Base-by-base conservation (phyloP, 257 asterid genomes). In the Mitragyna speciosa region DNA sequence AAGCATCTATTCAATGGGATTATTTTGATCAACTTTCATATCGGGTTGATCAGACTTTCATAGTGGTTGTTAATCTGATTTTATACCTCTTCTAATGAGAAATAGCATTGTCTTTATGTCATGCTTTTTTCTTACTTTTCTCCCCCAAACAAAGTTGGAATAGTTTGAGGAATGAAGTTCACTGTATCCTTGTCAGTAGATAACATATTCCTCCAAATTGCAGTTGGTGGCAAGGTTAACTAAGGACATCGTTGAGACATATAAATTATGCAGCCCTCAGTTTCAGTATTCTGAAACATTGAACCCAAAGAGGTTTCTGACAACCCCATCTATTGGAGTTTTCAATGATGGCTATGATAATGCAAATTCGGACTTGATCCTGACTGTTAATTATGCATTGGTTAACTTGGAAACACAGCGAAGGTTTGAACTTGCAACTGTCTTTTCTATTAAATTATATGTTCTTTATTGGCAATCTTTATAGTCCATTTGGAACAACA, bases 191-290 rank as follows among this genome's bases (percentile, higher is more conserved):
- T 8, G 45, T n/a, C 28, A 19, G 24, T 70, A 15, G 54, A 63
- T 78, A 59, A 69, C 41, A 39, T 9, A 16, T 79, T 28, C 67
- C 68, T 79, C 28, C 52, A 74, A 52, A 69, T 70, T 92, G 91
- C 93, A 96, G 99, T 85, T 96, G 90, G 94, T 94, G 90, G 90
- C 87, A 63, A 90, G 95, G 81, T 90, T 96, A 91, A 94, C 99
- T 24, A 96, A 90, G 86, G 98, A 94, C 87, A 94, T 96, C 14
- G 83, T 90, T 82, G 97, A 94, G 84, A 89, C 91, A 77, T 96
- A 94, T 87, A 90, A 90, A 84, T 78, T 81, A 82, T 96, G 99
- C 96, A 94, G 91, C 83, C 97, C 97, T 75, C 89, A 87, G 76
- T 96, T 94, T 79, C 87, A 84, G 73, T 96, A 91, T 85, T 89